These are phyloP conservation scores for Helianthus annuus DNA, from an alignment of 129 eudicot genomes.

Conservation along the genomic window HanXRQr2.0-SUNRISE NC_035447.2:131275785-131276284, in stretches of 20 bases:
- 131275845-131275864: too few species aligned
- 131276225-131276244: conserved; percentile 77
- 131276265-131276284: conserved; percentile 77
- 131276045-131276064: conserved; percentile 99
- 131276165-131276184: conserved; percentile 63
- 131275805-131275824: too few species aligned
- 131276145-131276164: conserved; percentile 65
- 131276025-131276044: conserved; percentile 96
- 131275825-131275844: too few species aligned
- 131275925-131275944: too few species aligned
- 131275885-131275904: too few species aligned
- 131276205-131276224: conserved; percentile 71
- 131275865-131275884: too few species aligned
- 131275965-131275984: not conserved
- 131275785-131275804: too few species aligned
- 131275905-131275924: too few species aligned
- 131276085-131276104: conserved; percentile 91
- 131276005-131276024: conserved; percentile 59
- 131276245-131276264: conserved; percentile 81
- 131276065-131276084: conserved; percentile 97
- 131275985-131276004: not conserved
- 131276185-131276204: conserved; percentile 79
- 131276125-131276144: conserved; percentile 11
- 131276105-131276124: conserved; percentile 70
- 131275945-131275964: too few species aligned